These are phyloP conservation scores for Leccinellum luteum DNA, from an alignment of 768 basidiomycete genomes.

Conservation along the genomic window DNA sequence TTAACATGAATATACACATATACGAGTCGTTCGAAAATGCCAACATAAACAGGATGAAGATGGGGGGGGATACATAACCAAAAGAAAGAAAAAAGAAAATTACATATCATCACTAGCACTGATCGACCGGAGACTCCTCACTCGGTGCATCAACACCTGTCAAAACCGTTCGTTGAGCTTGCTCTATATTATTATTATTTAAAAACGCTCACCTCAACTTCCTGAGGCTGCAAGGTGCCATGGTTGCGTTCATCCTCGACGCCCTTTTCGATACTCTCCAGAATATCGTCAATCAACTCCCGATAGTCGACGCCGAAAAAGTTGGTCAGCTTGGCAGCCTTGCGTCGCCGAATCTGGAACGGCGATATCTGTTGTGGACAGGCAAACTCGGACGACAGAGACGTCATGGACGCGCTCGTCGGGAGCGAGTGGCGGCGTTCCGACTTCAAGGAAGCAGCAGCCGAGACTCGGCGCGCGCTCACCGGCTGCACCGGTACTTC, in stretches of 20 bases:
- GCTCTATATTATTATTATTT: too few species aligned
- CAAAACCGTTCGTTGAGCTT: too few species aligned
- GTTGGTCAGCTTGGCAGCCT: conserved; percentile 80
- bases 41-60: conserved; percentile 2
- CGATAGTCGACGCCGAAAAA: conserved; percentile 89
- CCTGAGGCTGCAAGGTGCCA: conserved; percentile 64
- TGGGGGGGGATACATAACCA: conserved; percentile 1
- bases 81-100: conserved; percentile 4
- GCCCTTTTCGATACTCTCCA: conserved; percentile 78
- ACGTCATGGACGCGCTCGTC: conserved; percentile 56
- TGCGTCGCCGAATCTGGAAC: conserved; percentile 70
- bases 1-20: conserved; percentile 20
- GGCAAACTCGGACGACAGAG: conserved; percentile 51
- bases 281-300: conserved; percentile 70
- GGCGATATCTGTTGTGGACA: conserved; percentile 34
- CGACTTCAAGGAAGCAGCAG: conserved; percentile 43
- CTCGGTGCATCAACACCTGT: conserved; percentile 47
- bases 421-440: conserved; percentile 74
- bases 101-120: conserved; percentile 9
- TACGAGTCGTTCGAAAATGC: conserved; percentile 4
- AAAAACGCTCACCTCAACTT: conserved; percentile 70
- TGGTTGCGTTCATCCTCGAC: conserved; percentile 64
- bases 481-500: conserved; percentile 5
- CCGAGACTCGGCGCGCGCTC: conserved; percentile 29
- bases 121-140: conserved; percentile 29